A percentile compares a stretch with the other conserved stretches of the same genome.
These are phyloP conservation scores for Ophiostoma piceae DNA, from an alignment of 2,329 filamentous ascomycete species.

Conservation along the genomic window DNA sequence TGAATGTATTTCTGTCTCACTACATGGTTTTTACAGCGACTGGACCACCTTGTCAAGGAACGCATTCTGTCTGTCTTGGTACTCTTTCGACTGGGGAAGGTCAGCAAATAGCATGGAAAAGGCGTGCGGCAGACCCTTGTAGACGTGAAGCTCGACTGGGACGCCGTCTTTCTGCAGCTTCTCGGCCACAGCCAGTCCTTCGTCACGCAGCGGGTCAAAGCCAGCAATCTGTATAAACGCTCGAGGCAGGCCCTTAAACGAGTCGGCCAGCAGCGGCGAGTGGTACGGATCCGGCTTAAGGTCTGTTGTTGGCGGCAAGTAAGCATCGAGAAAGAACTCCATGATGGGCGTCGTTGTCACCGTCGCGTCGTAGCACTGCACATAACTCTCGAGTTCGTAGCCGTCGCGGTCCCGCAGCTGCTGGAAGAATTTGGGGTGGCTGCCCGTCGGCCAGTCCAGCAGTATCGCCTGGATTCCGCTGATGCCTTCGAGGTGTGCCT, in stretches of 20 bases:
- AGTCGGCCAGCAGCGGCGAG: slow-evolving; percentile 35
- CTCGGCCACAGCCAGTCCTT: slow-evolving; percentile 38
- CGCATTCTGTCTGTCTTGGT: background rate
- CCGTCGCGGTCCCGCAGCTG: slow-evolving; percentile 27
- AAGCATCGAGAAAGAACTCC: slow-evolving; percentile 37
- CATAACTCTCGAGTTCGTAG: slow-evolving; percentile 37
- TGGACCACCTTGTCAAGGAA: background rate
- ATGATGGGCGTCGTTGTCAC: slow-evolving; percentile 32
- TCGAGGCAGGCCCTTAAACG: slow-evolving; percentile 31
- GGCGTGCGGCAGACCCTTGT: slow-evolving; percentile 36
- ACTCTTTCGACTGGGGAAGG: background rate
- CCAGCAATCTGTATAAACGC: slow-evolving; percentile 35
- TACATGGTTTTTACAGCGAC: background rate
- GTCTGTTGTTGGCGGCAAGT: slow-evolving; percentile 30
- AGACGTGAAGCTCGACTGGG: slow-evolving; percentile 33
- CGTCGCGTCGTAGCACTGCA: slow-evolving; percentile 34
- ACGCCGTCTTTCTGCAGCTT: slow-evolving; percentile 34
- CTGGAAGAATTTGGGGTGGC: slow-evolving; percentile 37
- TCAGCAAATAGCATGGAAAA: slow-evolving; percentile 29
- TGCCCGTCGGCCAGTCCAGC: slow-evolving; percentile 36
- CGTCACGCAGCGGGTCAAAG: slow-evolving; percentile 37
- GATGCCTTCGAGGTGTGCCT: slow-evolving; percentile 20
- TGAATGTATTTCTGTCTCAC: background rate
- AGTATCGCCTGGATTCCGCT: slow-evolving; percentile 33
- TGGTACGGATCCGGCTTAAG: slow-evolving; percentile 31